Evolutionary conservation across 305 asterid genomes (phyloP).

Genomic region (Solanum hybrid): DNA sequence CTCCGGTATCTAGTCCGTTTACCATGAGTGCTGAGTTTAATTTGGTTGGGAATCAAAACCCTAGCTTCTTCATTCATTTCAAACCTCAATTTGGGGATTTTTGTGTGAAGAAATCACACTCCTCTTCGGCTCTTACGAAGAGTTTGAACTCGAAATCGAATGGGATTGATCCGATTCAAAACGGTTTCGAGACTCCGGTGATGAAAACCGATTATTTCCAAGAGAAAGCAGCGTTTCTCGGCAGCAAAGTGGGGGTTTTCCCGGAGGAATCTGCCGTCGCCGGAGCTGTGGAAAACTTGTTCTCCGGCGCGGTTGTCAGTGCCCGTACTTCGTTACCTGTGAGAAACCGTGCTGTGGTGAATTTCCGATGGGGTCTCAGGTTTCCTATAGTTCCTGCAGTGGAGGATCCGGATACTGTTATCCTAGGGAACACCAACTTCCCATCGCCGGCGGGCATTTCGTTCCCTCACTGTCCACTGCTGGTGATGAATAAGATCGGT

Average conservation of each 20-base stretch:
- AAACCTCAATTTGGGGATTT: conserved; percentile 82
- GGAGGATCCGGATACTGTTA: conserved; percentile 34
- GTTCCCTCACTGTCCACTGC: conserved; percentile 33
- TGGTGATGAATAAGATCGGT: conserved; percentile 79
- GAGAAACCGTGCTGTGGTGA: conserved; percentile 41
- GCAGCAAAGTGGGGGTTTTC: conserved; percentile 19
- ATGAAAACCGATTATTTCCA: conserved; percentile 27
- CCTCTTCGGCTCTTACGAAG: conserved; percentile 37
- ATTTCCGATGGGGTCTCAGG: conserved; percentile 80
- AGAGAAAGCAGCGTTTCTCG: conserved; percentile 15
- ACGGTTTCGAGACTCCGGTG: conserved; percentile 7
- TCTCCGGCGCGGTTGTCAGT: conserved; percentile 44
- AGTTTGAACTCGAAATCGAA: conserved; percentile 15
- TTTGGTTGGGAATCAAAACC: conserved; percentile 50
- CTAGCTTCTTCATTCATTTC: conserved; percentile 75
- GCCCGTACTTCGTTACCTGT: conserved; percentile 60
- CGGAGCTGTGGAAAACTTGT: conserved; percentile 29
- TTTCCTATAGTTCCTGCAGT: conserved; percentile 35
- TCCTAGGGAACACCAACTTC: conserved; percentile 28
- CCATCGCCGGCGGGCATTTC: conserved; percentile 21
- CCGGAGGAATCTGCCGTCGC: conserved; percentile 32
- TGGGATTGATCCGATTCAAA: conserved; percentile 18
- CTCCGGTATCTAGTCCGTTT: conserved; percentile 66
- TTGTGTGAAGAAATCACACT: conserved; percentile 47
- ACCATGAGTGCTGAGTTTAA: conserved; percentile 89